Conservation (phyloP, 495 filamentous ascomycete species). For the Aspergillus ostianus region DNA sequence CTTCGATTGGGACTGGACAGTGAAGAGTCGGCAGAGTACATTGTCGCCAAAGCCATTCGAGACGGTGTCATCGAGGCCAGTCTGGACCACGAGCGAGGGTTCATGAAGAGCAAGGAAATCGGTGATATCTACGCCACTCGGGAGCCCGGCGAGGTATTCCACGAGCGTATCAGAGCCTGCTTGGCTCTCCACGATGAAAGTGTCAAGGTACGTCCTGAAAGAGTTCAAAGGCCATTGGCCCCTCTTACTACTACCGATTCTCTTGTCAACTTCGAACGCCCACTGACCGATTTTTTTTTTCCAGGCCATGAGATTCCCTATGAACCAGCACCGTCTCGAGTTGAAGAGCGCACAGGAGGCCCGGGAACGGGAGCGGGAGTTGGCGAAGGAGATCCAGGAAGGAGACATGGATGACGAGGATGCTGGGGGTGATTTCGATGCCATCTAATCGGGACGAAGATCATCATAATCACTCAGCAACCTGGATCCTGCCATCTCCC, state of each 20-base stretch:
- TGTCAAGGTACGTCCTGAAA: slow-evolving; percentile 70
- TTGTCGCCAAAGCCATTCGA: slow-evolving; percentile 96
- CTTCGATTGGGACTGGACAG: slow-evolving; percentile 87
- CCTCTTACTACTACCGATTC: neutral
- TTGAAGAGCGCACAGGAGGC: slow-evolving; percentile 98
- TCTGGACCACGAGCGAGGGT: slow-evolving; percentile 89
- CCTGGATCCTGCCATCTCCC: slow-evolving; percentile 8
- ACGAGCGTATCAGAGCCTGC: slow-evolving; percentile 90
- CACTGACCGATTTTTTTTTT: slow-evolving; percentile 17
- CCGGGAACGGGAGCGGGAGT: slow-evolving; percentile 88
- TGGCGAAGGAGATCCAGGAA: slow-evolving; percentile 99
- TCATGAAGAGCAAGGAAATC: slow-evolving; percentile 97
- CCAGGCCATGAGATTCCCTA: slow-evolving; percentile 96
- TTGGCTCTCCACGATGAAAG: slow-evolving; percentile 92
- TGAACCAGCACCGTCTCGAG: slow-evolving; percentile 98
- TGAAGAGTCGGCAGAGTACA: slow-evolving; percentile 97
- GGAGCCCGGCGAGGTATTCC: slow-evolving; percentile 94
- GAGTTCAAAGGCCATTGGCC: too few relatives aligned
- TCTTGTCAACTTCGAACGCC: slow-evolving; percentile 4
- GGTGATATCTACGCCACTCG: slow-evolving; percentile 94
- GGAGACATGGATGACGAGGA: slow-evolving; percentile 97
- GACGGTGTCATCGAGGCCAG: slow-evolving; percentile 98
- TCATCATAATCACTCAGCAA: slow-evolving; percentile 11
- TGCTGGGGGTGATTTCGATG: slow-evolving; percentile 94
- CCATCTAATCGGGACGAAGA: slow-evolving; percentile 62